Base-by-base conservation (phyloP, 371 early-diverging fungal species). In the Amoeboaphelidium occidentale region DNA sequence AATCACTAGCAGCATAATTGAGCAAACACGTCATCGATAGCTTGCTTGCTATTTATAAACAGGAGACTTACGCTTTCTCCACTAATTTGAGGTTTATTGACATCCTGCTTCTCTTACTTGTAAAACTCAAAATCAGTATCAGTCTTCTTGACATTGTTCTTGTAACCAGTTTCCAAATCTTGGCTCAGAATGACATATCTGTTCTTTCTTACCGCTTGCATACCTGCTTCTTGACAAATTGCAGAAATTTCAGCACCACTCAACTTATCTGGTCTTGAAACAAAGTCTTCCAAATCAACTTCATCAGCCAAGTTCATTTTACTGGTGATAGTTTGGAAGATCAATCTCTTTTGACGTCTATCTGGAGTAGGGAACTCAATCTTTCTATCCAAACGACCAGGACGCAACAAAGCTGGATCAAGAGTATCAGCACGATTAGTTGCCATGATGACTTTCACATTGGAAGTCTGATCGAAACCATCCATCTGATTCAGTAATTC, bases 401-500 rank as follows among this genome's bases (percentile, higher is more conserved):
- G 98, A 53, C 99, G 82, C 50, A 99, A 65, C 51, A 99, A 74
- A 3, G 99, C 99, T 25, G 99, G 98, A 66, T 99, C 99, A 26
- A 99, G 62, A 2, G 97, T 98, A 61, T 99, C 99, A 21, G 91
- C 93, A 62, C 99, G 84, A 67, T 99, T 99, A 23, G 99, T 99
- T 1, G 99, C 99, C 98, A 98, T 97, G 53, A 99, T 99, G 23
- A 99, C 98, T 74, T 93, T 96, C 56, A 99, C 97, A 65, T 94
- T 96, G 23, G 82, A 79, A 3, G 85, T 82, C 66, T 96, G 96
- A 62, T 98, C 98, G 64, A 99, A 98, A 26, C 99, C 99, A 61
- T 99, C 99, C 98, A 99, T 97, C 72, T 98, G 99, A 64, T 89
- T 99, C 53, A 99, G 72, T 54, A 99, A 72, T 69, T 99, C 98